Conservation (phyloP, 106 monocot genomes). For the Hemerocallis citrina region DNA sequence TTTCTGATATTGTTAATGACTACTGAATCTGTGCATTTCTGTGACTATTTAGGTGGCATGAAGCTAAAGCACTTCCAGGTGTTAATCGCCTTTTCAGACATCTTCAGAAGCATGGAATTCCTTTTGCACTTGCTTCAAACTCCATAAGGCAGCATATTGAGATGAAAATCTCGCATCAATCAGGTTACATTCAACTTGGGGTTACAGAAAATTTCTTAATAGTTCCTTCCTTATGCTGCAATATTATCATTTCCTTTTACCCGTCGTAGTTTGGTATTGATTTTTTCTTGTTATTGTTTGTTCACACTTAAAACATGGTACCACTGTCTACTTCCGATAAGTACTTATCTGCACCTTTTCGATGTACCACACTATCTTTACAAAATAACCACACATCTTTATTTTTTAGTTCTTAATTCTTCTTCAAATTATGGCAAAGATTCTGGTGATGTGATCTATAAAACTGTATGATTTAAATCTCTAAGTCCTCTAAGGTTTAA, state of each 20-base stretch:
- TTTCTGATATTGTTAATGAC: not conserved
- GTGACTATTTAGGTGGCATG: conserved; percentile 36
- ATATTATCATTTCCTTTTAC: not conserved
- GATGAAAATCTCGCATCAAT: conserved; percentile 51
- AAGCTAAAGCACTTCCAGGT: conserved; percentile 59
- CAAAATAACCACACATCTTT: too few relatives aligned
- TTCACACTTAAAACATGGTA: too few relatives aligned
- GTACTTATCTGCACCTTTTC: too few relatives aligned
- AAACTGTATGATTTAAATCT: too few relatives aligned
- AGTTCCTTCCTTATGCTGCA: not conserved
- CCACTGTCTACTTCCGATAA: too few relatives aligned
- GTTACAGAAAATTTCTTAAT: not conserved
- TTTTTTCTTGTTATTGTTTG: too few relatives aligned
- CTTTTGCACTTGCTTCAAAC: conserved; percentile 79
- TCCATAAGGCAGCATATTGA: conserved; percentile 47
- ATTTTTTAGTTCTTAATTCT: too few relatives aligned
- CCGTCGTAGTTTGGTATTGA: too few relatives aligned
- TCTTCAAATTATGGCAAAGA: too few relatives aligned
- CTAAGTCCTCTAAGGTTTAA: too few relatives aligned
- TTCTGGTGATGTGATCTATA: too few relatives aligned
- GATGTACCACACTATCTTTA: too few relatives aligned
- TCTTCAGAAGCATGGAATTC: conserved; percentile 57
- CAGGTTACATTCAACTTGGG: conserved; percentile 26
- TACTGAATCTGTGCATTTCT: not conserved
- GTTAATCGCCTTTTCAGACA: conserved; percentile 57